These are phyloP conservation scores for Xylaria grammica DNA, from an alignment of 495 filamentous ascomycete species.

Conservation along the genomic window DNA sequence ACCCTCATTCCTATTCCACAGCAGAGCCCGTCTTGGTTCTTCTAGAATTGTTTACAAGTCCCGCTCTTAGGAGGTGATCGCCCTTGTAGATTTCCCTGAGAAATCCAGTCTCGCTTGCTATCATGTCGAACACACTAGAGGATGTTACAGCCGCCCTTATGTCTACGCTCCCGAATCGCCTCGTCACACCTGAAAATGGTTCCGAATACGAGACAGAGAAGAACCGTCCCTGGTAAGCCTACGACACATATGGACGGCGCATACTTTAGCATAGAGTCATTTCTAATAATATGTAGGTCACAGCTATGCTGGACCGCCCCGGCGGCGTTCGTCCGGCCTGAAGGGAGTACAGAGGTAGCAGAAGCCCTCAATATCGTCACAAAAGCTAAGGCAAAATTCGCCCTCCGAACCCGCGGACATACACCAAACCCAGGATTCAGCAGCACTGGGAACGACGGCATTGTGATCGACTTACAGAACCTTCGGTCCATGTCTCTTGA, in stretches of 20 bases:
- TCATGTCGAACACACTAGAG: neutral
- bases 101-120: no score
- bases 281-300: neutral
- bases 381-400: conserved; percentile 40
- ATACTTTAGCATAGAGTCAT: neutral
- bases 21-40: no score
- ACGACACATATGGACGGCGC: neutral
- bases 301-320: neutral
- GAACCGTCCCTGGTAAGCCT: neutral
- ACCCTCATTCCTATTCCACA: no score
- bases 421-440: conserved; percentile 44
- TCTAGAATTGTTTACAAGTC: no score
- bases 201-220: neutral
- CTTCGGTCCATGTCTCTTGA: neutral
- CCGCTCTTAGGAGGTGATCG: no score
- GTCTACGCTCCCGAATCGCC: neutral
- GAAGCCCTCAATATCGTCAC: neutral
- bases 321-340: neutral
- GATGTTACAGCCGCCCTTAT: neutral
- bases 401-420: conserved; percentile 52
- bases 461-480: conserved; percentile 41
- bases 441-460: conserved; percentile 40
- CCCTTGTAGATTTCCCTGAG: no score
- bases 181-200: neutral
- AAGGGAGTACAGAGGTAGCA: neutral